These are phyloP conservation scores for Daphne laureola DNA, from an alignment of 441 rosid genomes.

Conservation along the genomic window DNA sequence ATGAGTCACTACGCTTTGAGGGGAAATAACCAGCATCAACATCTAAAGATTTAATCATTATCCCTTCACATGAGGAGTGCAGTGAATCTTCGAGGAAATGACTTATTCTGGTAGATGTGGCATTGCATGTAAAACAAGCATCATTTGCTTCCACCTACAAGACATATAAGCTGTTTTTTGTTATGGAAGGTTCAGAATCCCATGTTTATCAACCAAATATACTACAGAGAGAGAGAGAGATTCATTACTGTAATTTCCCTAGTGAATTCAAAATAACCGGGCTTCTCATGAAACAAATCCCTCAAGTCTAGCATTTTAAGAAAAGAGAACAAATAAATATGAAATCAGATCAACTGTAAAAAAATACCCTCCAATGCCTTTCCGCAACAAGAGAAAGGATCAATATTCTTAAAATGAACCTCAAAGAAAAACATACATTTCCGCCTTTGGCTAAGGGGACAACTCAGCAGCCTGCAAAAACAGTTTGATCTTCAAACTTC, in stretches of 20 bases:
- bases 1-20: slow-evolving; percentile 74
- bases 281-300: slow-evolving; percentile 53
- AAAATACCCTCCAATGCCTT: background rate
- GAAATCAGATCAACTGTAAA: slow-evolving; percentile 7
- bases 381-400: slow-evolving; percentile 1
- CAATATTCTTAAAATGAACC: background rate
- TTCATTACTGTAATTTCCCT: slow-evolving; percentile 61
- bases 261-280: slow-evolving; percentile 60
- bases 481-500: background rate
- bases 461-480: slow-evolving; percentile 58
- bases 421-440: slow-evolving; percentile 27
- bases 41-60: slow-evolving; percentile 74
- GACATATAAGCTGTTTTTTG: slow-evolving; percentile 7
- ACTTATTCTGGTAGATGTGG: slow-evolving; percentile 34
- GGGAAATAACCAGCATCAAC: slow-evolving; percentile 68
- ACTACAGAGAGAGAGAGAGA: slow-evolving; percentile 6
- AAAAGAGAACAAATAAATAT: background rate
- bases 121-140: slow-evolving; percentile 38
- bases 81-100: slow-evolving; percentile 68
- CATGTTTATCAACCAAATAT: slow-evolving; percentile 12
- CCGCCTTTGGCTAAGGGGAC: slow-evolving; percentile 63
- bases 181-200: background rate
- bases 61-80: slow-evolving; percentile 72
- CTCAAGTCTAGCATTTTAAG: slow-evolving; percentile 38
- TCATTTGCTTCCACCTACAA: slow-evolving; percentile 54